Evolutionary conservation across 352 stramenopile genomes (phyloP).

Genomic region (Pythium brachiatum): DNA sequence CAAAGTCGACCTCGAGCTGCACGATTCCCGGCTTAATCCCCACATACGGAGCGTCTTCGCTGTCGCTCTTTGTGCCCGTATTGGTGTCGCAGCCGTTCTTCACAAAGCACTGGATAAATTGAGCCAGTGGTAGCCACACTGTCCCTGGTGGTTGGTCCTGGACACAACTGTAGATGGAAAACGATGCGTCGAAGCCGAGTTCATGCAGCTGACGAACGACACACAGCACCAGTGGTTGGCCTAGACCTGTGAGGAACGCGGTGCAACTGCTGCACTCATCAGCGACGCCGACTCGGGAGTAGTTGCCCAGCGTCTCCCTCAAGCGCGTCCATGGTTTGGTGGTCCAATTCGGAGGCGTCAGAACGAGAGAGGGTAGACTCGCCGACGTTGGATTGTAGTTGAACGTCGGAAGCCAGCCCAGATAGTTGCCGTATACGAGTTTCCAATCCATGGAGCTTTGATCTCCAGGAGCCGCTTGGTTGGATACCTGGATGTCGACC

Average conservation of each 20-base stretch:
- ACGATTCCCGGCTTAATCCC: background rate
- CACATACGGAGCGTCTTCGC: background rate
- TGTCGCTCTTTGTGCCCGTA: background rate
- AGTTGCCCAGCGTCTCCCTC: background rate
- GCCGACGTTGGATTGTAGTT: background rate
- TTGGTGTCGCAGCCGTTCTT: background rate
- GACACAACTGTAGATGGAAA: background rate
- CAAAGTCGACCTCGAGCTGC: background rate
- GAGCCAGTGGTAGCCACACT: background rate
- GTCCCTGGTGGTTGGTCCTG: background rate
- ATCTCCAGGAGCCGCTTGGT: background rate
- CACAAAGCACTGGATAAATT: background rate
- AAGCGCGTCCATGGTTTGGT: background rate
- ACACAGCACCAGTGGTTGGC: background rate
- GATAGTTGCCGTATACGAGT: constrained; percentile 10
- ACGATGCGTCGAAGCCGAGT: background rate
- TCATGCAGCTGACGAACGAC: background rate
- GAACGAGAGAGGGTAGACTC: background rate
- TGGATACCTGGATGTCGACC: background rate
- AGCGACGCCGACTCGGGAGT: no score
- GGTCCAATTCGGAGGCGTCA: background rate
- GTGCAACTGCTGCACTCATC: background rate
- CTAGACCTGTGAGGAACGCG: background rate
- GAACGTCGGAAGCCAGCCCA: constrained; percentile 18
- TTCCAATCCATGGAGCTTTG: background rate